Conservation (phyloP, 1,284 basidiomycete genomes). For the Heterobasidion annosum region DNA sequence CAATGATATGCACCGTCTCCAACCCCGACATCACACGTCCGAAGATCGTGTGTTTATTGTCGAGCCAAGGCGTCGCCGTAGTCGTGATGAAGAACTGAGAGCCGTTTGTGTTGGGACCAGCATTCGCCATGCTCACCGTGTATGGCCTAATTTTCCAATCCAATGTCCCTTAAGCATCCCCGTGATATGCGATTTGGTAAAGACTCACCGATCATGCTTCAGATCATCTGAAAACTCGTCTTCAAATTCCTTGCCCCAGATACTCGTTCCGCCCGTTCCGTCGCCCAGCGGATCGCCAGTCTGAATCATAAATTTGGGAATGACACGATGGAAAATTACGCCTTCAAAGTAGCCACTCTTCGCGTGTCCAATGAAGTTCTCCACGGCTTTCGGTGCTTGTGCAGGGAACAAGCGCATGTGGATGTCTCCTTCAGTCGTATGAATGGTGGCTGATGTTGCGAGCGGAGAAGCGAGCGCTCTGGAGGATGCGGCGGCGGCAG, state of each 20-base stretch:
- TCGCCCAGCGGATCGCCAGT: slow-evolving; percentile 96
- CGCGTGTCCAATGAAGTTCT: slow-evolving; percentile 96
- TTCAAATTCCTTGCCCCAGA: slow-evolving; percentile 94
- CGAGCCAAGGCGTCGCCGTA: slow-evolving; percentile 90
- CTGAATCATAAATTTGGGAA: slow-evolving; percentile 99
- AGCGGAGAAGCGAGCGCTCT: slow-evolving; percentile 53
- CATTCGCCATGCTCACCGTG: slow-evolving; percentile 99
- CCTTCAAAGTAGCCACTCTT: slow-evolving; percentile 90
- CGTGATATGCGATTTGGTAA: not conserved
- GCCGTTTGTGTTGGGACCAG: slow-evolving; percentile 89
- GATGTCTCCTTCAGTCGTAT: slow-evolving; percentile 95
- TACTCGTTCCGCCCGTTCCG: slow-evolving; percentile 93
- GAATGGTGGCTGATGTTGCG: slow-evolving; percentile 79
- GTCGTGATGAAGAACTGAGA: slow-evolving; percentile 99
- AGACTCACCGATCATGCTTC: slow-evolving; percentile 76
- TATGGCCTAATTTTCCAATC: slow-evolving; percentile 57
- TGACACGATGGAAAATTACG: slow-evolving; percentile 95
- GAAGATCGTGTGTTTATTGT: slow-evolving; percentile 95
- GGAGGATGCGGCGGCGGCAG: slow-evolving; percentile 46
- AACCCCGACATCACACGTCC: slow-evolving; percentile 64
- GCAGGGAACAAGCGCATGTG: slow-evolving; percentile 86
- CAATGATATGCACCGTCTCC: slow-evolving; percentile 51
- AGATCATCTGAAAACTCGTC: slow-evolving; percentile 90
- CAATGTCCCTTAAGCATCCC: slow-evolving; percentile 1
- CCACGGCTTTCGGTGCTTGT: slow-evolving; percentile 89